Evolutionary conservation across 805 yeast genomes (phyloP), one percentile per base, ranked within the genome.

Genomic region (Nakazawaea populi): DNA sequence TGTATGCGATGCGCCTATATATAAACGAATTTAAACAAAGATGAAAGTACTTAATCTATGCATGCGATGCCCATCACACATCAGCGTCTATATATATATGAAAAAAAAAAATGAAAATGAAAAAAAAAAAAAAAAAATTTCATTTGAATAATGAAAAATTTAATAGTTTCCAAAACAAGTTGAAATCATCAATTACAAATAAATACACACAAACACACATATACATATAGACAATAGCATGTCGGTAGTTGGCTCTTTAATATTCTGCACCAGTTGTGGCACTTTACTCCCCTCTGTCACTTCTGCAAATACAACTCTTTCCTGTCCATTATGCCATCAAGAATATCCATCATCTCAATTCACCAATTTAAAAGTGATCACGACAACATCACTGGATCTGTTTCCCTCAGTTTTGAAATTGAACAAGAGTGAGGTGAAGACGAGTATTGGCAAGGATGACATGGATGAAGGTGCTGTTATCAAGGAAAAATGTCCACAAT

Each of bases 401-500:
- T 94, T 94, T 70, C 98, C 98, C 29, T 90, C 97, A 8, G 68
- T 83, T 4, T 71, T 94, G 54, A 81, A 82, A 59, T 74, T 89
- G 58, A 89, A 91, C 64, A 78, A 87, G 58, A 90, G 98, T 6
- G 87, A 88, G 2, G 99, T 94, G 43, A 92, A 94, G 71, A 91
- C 98, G 0, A 69, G 83, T 1, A 75, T 91, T 64, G 82, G 80
- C 62, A 79, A 79, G 30, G 82, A 81, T 55, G 97, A 92, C 58
- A 70, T 88, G 44, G 96, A 85, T 54, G 97, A 90, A 54, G 99
- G 98, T 56, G 99, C 99, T 39, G 87, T 95, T 10, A 94, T 94
- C 67, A 87, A 91, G 67, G 99, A 94, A 68, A 91, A 87, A 64
- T 94, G 99, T 76, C 98, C 98, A n/a, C 83, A 91, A 69, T 94